Conservation (phyloP, 2,329 filamentous ascomycete species). For the Alternaria sp. region DNA sequence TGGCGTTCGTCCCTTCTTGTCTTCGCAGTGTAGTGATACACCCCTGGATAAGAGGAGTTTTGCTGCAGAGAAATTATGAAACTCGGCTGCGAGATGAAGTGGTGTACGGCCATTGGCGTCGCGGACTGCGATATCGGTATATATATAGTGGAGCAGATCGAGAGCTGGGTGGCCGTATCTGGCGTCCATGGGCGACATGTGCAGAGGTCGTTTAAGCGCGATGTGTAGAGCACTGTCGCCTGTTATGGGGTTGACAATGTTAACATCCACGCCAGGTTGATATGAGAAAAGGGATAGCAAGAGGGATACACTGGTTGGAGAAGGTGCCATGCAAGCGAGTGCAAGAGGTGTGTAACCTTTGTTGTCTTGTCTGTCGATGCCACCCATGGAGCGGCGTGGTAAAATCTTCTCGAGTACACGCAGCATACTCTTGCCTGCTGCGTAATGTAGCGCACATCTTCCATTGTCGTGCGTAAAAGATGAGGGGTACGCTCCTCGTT, state of each 20-base stretch:
- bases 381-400: not conserved
- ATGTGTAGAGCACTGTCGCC: conserved; percentile 27
- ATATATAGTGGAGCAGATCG: conserved; percentile 18
- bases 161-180: conserved; percentile 15
- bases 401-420: conserved; percentile 5
- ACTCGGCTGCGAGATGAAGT: conserved; percentile 8
- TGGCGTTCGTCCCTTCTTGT: conserved; percentile 8
- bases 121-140: not conserved
- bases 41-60: conserved; percentile 4
- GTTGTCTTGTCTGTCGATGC: conserved; percentile 14
- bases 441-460: conserved; percentile 25
- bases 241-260: conserved; percentile 12
- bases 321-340: conserved; percentile 23
- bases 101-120: conserved; percentile 3
- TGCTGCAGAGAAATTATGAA: not conserved
- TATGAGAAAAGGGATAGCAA: conserved; percentile 16
- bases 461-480: conserved; percentile 4
- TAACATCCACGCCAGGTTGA: conserved; percentile 26
- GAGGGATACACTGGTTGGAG: conserved; percentile 10
- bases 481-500: conserved; percentile 16
- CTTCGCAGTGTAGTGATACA: not conserved
- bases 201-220: conserved; percentile 20
- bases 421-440: conserved; percentile 10
- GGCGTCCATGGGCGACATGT: not conserved
- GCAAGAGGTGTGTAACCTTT: conserved; percentile 22